These are phyloP conservation scores for Rheum nobile DNA, from an alignment of 148 eudicot genomes.

Conservation along the genomic window DNA sequence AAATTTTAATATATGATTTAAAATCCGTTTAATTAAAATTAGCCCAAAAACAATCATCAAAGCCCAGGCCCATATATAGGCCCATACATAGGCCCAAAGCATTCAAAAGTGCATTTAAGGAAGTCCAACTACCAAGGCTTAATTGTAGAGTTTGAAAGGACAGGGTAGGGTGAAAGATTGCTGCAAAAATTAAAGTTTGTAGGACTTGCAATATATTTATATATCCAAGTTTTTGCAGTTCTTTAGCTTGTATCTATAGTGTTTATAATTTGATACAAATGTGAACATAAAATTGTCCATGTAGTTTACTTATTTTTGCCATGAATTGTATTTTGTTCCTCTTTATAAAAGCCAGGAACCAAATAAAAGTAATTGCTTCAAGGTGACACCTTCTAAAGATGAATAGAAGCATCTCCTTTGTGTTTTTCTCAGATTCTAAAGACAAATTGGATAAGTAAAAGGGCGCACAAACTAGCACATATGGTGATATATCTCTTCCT, in stretches of 20 bases:
- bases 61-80: background rate
- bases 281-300: background rate
- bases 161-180: background rate
- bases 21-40: background rate
- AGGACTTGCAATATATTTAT: background rate
- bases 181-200: constrained; percentile 1
- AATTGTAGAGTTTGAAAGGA: background rate
- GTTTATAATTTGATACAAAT: too few relatives aligned
- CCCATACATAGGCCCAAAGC: background rate
- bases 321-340: background rate
- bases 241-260: background rate
- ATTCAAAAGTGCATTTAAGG: background rate
- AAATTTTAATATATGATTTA: background rate
- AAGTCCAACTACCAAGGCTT: constrained; percentile 1
- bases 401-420: background rate
- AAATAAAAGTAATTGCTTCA: constrained; percentile 3
- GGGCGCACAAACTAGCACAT: background rate
- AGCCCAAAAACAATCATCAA: background rate
- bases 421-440: background rate
- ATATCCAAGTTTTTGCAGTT: background rate
- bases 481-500: background rate
- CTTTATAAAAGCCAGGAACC: background rate
- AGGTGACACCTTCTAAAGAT: constrained; percentile 5
- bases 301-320: background rate
- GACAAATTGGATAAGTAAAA: constrained; percentile 2